Evolutionary conservation across 306 rosid species (phyloP).

Genomic region (Quercus mongolica): DNA sequence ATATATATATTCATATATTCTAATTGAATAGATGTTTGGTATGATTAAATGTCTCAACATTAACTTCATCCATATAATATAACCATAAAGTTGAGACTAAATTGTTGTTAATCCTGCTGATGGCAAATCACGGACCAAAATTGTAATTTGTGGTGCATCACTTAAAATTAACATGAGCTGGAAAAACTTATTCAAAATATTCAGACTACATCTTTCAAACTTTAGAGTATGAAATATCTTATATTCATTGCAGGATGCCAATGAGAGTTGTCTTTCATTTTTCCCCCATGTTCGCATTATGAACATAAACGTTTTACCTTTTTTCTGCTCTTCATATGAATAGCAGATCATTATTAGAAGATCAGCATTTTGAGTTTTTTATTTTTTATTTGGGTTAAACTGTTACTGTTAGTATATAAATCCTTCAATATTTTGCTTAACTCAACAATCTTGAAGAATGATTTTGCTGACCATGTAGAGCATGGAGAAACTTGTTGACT

Average conservation of each 20-base stretch:
- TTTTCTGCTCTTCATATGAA: constrained; percentile 6
- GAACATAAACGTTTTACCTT: background rate
- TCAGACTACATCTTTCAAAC: background rate
- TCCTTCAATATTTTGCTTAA: background rate
- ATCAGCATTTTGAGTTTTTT: constrained; percentile 3
- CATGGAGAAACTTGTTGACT: constrained; percentile 33
- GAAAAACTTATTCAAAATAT: background rate
- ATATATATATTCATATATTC: no score
- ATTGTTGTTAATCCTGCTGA: background rate
- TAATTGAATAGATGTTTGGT: background rate
- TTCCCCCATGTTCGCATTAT: background rate
- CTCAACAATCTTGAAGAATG: background rate
- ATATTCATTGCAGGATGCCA: background rate
- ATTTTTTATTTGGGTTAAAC: background rate
- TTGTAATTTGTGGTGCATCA: background rate
- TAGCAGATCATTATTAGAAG: constrained; percentile 4
- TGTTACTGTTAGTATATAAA: background rate
- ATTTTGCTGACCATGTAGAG: constrained; percentile 25
- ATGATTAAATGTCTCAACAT: background rate
- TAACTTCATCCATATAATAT: background rate
- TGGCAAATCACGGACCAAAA: background rate
- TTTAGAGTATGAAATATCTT: background rate
- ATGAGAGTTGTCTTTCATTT: background rate
- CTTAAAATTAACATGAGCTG: background rate
- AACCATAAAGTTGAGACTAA: background rate